Base-by-base conservation (phyloP, 1,139 yeast species). In the Pichia sp. region DNA sequence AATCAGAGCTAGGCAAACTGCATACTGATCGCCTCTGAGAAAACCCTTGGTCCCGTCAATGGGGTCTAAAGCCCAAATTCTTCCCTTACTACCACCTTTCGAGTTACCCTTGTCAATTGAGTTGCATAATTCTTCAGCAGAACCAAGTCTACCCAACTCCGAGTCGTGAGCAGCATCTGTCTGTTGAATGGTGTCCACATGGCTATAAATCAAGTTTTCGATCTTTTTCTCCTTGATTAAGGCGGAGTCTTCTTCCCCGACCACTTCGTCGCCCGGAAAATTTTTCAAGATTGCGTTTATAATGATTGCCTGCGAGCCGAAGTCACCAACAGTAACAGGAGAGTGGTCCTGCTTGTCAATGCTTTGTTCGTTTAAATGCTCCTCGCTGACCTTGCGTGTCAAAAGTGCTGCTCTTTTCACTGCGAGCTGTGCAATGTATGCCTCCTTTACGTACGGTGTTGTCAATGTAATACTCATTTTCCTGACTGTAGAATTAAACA, bases 11-110 rank as follows among this genome's bases (percentile, higher is more conserved):
- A 93, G 75, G 67, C 99, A 95, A 2, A 93, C 96, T 4, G 99
- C 98, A 71, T 90, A 93, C 70, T 93, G 99, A 59, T 92, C 98
- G 46, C 96, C 96, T 67, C 99, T 78, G 56, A 93, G 75, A 67
- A 93, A 93, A 0, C 99, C 99, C 69, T 92, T 92, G 24, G 99
- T 93, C 16, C 99, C 99, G 68, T 93, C 99, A 60, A 93, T 92
- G 38, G 99, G 99, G 68, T 93, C 99, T 65, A 93, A 74, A 0
- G 98, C 96, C 99, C 99, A 93, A 70, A 88, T 83, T 60, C 98
- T 77, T 34, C 97, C 96, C 48, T 71, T 75, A 42, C 74, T 63
- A 3, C 97, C 96, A 54, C 97, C 97, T 58, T 77, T 67, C 42
- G 87, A 87, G 64, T 81, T 78, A 48, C 98, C 98, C 58, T 76